phyloP scores from a whole-genome alignment of 345 rosid species.

The Lenwebbia sp. region DNA sequence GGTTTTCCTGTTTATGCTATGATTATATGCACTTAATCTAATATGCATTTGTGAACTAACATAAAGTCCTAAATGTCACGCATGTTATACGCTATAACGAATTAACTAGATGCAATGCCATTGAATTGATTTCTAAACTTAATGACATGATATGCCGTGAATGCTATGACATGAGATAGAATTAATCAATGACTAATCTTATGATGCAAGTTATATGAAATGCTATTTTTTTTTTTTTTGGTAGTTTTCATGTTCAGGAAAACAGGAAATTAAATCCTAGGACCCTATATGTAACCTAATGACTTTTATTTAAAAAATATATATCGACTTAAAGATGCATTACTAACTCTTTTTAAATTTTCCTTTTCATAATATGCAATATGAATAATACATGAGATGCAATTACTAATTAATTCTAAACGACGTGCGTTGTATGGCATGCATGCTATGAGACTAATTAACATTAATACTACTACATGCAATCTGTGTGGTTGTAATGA shows the following conservation, averaged over 20 bases:
- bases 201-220: neutral
- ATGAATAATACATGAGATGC: neutral
- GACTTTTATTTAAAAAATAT: no score
- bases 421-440: neutral
- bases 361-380: neutral
- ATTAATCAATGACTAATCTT: neutral
- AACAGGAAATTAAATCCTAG: neutral
- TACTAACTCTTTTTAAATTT: neutral
- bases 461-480: neutral
- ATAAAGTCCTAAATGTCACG: neutral
- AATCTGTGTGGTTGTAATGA: neutral
- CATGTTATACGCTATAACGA: neutral
- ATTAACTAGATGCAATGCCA: neutral
- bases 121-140: neutral
- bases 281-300: neutral
- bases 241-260: neutral
- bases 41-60: neutral
- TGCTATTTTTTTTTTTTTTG: no score
- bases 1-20: neutral
- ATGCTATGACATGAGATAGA: neutral
- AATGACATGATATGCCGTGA: neutral
- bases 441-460: neutral
- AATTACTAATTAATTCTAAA: neutral
- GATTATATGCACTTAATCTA: neutral
- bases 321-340: neutral